A percentile compares a stretch with the other conserved stretches of the same genome.
Conservation (phyloP, 768 basidiomycete species). For the Cytidiella melzeri region DNA sequence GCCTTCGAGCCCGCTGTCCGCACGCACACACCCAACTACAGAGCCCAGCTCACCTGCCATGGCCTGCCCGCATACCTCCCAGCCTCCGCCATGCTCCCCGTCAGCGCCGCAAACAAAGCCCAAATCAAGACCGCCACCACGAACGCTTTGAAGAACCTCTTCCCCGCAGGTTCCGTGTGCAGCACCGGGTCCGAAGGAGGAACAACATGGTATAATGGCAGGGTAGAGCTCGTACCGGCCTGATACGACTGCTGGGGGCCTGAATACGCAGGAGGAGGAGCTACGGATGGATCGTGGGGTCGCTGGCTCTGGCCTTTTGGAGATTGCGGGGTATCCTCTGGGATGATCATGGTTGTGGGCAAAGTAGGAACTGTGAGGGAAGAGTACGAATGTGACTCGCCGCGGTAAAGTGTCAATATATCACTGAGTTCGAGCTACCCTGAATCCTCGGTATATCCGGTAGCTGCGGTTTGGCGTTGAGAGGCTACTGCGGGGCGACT, state of each 20-base stretch:
- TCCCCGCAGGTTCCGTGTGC: constrained; percentile 6
- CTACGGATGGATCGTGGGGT: constrained; percentile 6
- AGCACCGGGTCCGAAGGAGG: constrained; percentile 1
- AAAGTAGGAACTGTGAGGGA: not conserved
- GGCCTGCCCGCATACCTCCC: not conserved
- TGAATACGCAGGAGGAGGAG: constrained; percentile 20
- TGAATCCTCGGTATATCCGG: no score
- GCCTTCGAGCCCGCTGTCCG: no score
- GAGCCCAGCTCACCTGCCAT: not conserved
- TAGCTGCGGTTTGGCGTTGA: no score
- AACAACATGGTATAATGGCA: not conserved
- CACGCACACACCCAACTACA: no score
- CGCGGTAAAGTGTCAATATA: no score
- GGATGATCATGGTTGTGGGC: constrained; percentile 18
- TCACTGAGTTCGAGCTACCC: no score
- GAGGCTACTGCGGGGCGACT: no score
- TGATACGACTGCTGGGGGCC: constrained; percentile 6
- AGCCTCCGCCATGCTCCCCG: constrained; percentile 7
- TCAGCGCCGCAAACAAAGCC: constrained; percentile 6
- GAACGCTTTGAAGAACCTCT: constrained; percentile 19
- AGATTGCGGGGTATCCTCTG: constrained; percentile 19
- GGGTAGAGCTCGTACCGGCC: not conserved
- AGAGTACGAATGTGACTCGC: no score
- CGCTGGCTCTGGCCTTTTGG: constrained; percentile 16
- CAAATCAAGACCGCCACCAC: constrained; percentile 16